phyloP scores from a whole-genome alignment of 2,329 filamentous ascomycete species.

The Pestalotiopsis sp. region DNA sequence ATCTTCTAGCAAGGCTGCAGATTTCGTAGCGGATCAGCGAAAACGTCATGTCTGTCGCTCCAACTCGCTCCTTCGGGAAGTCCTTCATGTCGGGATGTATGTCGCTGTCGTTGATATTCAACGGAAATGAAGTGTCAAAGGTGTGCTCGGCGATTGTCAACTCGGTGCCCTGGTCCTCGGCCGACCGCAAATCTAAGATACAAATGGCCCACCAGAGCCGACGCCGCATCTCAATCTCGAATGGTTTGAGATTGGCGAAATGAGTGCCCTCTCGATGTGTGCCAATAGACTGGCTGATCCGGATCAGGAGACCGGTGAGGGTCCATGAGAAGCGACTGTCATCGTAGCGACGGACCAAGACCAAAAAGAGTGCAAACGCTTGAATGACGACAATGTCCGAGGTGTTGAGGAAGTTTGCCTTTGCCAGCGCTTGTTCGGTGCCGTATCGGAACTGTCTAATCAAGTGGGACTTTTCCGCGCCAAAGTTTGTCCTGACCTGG shows the following conservation, averaged over 20 bases:
- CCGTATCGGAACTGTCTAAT: slow-evolving; percentile 53
- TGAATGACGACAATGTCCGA: slow-evolving; percentile 63
- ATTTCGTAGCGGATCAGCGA: slow-evolving; percentile 46
- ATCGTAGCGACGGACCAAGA: slow-evolving; percentile 53
- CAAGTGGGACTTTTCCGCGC: slow-evolving; percentile 45
- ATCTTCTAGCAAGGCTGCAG: slow-evolving; percentile 38
- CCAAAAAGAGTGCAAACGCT: slow-evolving; percentile 61
- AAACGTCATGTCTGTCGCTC: slow-evolving; percentile 55
- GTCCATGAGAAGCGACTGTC: slow-evolving; percentile 62
- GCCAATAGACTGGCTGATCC: slow-evolving; percentile 55
- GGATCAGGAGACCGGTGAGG: slow-evolving; percentile 62
- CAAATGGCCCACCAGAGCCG: slow-evolving; percentile 64
- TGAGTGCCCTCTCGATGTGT: slow-evolving; percentile 59
- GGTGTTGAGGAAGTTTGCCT: slow-evolving; percentile 61
- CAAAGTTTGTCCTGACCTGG: slow-evolving; percentile 54
- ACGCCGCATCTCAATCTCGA: slow-evolving; percentile 64
- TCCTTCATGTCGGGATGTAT: slow-evolving; percentile 48
- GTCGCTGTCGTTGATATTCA: slow-evolving; percentile 60
- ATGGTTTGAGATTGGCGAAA: slow-evolving; percentile 55
- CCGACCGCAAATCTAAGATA: slow-evolving; percentile 59
- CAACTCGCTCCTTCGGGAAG: slow-evolving; percentile 47
- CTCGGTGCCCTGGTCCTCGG: slow-evolving; percentile 60
- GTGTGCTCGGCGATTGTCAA: slow-evolving; percentile 45
- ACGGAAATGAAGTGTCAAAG: slow-evolving; percentile 55
- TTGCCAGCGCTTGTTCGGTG: slow-evolving; percentile 61